These are phyloP conservation scores for Hypoxylon intermedium DNA, from an alignment of 495 filamentous ascomycete species.

Conservation along the genomic window DNA sequence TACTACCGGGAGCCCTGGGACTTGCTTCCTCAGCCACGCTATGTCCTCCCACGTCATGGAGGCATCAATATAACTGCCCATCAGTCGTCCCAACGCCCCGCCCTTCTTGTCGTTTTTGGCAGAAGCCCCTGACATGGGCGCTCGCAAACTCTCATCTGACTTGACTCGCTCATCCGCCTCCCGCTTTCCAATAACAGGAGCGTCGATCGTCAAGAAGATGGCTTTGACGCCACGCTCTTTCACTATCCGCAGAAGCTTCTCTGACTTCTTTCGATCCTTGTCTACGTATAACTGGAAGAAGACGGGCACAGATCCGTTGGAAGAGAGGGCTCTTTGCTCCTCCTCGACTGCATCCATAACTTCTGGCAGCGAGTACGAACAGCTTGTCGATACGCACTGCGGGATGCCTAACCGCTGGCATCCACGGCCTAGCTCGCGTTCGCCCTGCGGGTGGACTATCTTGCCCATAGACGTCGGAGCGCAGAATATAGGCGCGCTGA, in stretches of 20 bases:
- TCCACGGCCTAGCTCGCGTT: constrained; percentile 71
- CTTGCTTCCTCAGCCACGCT: constrained; percentile 56
- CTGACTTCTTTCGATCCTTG: constrained; percentile 71
- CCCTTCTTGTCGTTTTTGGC: constrained; percentile 72
- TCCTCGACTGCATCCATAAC: constrained; percentile 57
- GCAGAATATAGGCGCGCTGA: constrained; percentile 70
- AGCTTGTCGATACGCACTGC: constrained; percentile 71
- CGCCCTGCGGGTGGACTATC: constrained; percentile 73
- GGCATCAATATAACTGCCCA: constrained; percentile 75
- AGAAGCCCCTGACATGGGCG: constrained; percentile 65
- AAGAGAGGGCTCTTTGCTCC: neutral
- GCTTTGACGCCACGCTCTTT: constrained; percentile 66
- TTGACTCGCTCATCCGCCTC: constrained; percentile 63
- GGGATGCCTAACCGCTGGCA: constrained; percentile 58
- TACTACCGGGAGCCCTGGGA: constrained; percentile 58
- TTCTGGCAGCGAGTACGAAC: constrained; percentile 69
- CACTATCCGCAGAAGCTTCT: constrained; percentile 64
- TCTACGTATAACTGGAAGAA: constrained; percentile 90
- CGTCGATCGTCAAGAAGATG: constrained; percentile 73
- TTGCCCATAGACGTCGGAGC: constrained; percentile 78
- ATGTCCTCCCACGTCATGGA: constrained; percentile 79
- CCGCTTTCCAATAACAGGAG: constrained; percentile 69
- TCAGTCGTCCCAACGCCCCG: constrained; percentile 72
- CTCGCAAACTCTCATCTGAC: constrained; percentile 62
- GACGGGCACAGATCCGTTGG: constrained; percentile 47